A percentile compares a stretch with the other conserved stretches of the same genome.
These are phyloP conservation scores for Solanum raphanifolium DNA, from an alignment of 257 asterid genomes.

Conservation along the genomic window DNA sequence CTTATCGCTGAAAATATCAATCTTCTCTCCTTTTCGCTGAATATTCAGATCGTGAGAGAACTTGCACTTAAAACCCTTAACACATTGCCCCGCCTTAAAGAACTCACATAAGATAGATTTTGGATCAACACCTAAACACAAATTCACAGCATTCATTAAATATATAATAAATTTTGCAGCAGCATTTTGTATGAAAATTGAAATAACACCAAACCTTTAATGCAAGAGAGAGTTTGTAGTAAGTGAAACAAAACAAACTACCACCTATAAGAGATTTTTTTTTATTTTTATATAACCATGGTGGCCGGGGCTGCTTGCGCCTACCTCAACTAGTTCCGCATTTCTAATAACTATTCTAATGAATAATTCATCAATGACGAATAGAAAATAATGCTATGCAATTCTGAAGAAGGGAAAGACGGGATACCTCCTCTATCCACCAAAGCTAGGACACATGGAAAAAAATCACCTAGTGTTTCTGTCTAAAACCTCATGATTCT, in stretches of 20 bases:
- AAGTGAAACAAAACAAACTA: not conserved
- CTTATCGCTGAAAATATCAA: slow-evolving; percentile 75
- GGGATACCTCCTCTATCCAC: not conserved
- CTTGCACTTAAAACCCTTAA: slow-evolving; percentile 92
- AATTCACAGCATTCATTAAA: not conserved
- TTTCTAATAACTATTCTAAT: not conserved
- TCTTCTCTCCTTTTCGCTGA: slow-evolving; percentile 96
- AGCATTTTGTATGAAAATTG: not conserved
- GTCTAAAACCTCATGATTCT: not conserved
- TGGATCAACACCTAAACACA: slow-evolving; percentile 80
- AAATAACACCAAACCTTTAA: not conserved
- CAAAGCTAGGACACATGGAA: not conserved
- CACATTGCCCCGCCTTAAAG: slow-evolving; percentile 82
- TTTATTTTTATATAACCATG: not conserved
- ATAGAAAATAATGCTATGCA: not conserved
- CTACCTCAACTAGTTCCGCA: not conserved
- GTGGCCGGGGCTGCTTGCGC: not conserved
- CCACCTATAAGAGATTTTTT: not conserved
- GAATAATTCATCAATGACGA: not conserved
- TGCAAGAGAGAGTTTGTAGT: not conserved
- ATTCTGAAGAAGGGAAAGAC: not conserved
- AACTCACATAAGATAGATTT: slow-evolving; percentile 79
- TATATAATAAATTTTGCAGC: not conserved
- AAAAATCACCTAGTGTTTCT: not conserved
- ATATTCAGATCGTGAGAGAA: slow-evolving; percentile 91